Evolutionary conservation across 202 grass and related monocot species (phyloP).

Genomic region (Schoenoplectus triqueter): DNA sequence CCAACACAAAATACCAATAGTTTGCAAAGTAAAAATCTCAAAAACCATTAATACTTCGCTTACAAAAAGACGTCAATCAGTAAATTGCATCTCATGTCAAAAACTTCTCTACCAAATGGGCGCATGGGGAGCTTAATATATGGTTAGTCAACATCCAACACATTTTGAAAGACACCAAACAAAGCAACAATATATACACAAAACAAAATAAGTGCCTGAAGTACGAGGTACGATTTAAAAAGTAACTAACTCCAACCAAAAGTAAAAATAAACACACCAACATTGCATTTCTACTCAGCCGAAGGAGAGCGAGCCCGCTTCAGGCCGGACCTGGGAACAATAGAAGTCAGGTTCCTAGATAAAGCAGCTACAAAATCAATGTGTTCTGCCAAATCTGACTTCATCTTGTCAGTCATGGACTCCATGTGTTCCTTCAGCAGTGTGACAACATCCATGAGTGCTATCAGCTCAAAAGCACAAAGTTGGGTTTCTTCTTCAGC

Average conservation of each 20-base stretch:
- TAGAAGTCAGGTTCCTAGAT: constrained; percentile 41
- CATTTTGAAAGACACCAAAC: background rate
- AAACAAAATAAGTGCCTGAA: background rate
- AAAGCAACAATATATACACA: constrained; percentile 23
- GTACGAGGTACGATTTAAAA: background rate
- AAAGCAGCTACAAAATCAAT: constrained; percentile 53
- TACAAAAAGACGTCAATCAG: background rate
- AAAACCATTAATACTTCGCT: background rate
- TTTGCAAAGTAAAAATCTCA: background rate
- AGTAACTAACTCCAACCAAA: background rate
- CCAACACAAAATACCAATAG: background rate
- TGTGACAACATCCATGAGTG: constrained; percentile 49
- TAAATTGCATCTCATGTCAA: background rate
- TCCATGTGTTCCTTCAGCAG: constrained; percentile 75
- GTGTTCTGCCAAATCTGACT: constrained; percentile 54
- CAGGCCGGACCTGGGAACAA: background rate
- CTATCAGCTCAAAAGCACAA: constrained; percentile 49
- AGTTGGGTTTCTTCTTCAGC: constrained; percentile 53
- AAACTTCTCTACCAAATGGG: background rate
- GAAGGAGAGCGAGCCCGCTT: constrained; percentile 35
- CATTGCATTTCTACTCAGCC: background rate
- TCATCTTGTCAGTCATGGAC: constrained; percentile 36
- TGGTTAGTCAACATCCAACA: background rate
- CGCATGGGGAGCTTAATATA: background rate
- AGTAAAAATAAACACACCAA: background rate